Percentiles rank a stretch among this genome's conserved stretches.
These are phyloP conservation scores for Crithidia expoeki DNA, from an alignment of 208 protist genomes.

Conservation along the genomic window DNA sequence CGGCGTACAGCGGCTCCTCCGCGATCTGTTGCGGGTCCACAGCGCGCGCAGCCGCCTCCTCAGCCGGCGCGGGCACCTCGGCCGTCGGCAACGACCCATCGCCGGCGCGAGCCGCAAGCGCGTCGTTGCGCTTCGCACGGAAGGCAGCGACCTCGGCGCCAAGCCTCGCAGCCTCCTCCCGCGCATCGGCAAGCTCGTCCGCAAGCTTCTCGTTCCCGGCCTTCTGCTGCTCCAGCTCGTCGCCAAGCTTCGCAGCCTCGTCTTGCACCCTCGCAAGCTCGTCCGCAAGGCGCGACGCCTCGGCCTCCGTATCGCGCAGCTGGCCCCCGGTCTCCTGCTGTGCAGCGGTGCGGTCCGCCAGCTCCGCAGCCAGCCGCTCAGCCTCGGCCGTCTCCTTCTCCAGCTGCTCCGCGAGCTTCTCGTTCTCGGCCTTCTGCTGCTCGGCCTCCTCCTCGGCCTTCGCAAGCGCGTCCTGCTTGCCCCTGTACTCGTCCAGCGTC, in stretches of 20 bases:
- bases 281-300: slow-evolving; percentile 11
- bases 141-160: slow-evolving; percentile 17
- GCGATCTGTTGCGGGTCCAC: slow-evolving; percentile 19
- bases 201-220: too few species aligned
- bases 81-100: slow-evolving; percentile 34
- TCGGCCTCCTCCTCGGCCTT: slow-evolving; percentile 3
- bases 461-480: neutral
- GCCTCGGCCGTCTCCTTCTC: slow-evolving; percentile 15
- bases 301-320: neutral
- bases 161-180: too few species aligned
- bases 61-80: slow-evolving; percentile 16
- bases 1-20: slow-evolving; percentile 23
- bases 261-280: neutral
- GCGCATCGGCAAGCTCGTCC: too few species aligned
- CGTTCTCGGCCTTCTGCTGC: neutral
- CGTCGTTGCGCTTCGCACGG: slow-evolving; percentile 37
- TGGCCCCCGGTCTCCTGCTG: slow-evolving; percentile 1
- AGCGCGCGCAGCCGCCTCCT: slow-evolving; percentile 20
- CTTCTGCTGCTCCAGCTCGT: too few species aligned
- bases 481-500: slow-evolving; percentile 32
- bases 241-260: too few species aligned
- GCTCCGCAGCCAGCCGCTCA: neutral
- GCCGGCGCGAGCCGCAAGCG: slow-evolving; percentile 34
- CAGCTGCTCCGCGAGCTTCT: slow-evolving; percentile 17
- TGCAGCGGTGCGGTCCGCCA: slow-evolving; percentile 2